A percentile compares a stretch with the other conserved stretches of the same genome.
phyloP scores from a whole-genome alignment of 2,329 filamentous ascomycete species.

The Fusarium luffae region DNA sequence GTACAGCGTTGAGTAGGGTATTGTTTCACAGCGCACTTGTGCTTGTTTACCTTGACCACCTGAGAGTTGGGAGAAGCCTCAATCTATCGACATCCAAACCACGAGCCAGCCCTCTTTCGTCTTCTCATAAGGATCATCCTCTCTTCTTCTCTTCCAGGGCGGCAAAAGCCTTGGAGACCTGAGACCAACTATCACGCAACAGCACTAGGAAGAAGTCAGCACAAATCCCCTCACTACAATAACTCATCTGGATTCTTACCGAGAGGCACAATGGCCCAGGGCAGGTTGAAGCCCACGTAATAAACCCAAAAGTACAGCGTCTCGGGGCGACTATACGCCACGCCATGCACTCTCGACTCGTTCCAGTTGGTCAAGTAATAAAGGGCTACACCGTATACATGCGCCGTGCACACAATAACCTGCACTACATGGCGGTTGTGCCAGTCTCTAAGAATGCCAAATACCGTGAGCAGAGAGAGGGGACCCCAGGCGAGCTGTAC shows the following conservation, averaged over 20 bases:
- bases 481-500: conserved; percentile 67
- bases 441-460: conserved; percentile 57
- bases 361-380: conserved; percentile 70
- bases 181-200: conserved; percentile 48
- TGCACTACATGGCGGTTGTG: conserved; percentile 64
- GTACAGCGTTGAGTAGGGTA: not conserved
- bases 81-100: not conserved
- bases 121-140: conserved; percentile 17
- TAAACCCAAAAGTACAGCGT: conserved; percentile 72
- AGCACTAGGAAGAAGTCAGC: conserved; percentile 44
- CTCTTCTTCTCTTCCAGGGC: conserved; percentile 42
- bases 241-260: conserved; percentile 54
- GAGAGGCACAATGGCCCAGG: conserved; percentile 68
- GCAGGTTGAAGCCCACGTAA: conserved; percentile 69
- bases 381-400: conserved; percentile 70
- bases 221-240: not conserved
- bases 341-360: conserved; percentile 58
- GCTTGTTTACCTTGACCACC: not conserved
- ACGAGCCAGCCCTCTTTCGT: not conserved
- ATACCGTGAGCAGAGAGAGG: conserved; percentile 62
- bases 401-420: conserved; percentile 61
- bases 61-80: conserved; percentile 1
- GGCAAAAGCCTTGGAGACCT: conserved; percentile 45
- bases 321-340: conserved; percentile 68
- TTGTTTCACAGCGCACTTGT: not conserved